Percentiles rank a stretch among this genome's conserved stretches.
Evolutionary conservation across 2,329 filamentous ascomycete genomes (phyloP).

Genomic region (Colletotrichum trifolii): DNA sequence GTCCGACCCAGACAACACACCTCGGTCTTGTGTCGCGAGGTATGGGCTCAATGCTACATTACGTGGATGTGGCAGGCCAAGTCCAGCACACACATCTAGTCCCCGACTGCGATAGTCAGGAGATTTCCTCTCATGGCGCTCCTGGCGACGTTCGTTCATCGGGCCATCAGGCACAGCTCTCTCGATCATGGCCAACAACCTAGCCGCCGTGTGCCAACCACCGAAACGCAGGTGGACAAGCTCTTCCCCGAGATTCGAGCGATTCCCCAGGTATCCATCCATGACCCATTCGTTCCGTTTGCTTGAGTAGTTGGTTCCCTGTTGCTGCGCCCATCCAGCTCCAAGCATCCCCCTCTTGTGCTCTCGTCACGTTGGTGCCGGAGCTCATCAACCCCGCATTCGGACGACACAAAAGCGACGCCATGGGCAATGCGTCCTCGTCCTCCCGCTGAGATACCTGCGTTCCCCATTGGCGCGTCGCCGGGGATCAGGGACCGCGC

Average conservation of each 20-base stretch:
- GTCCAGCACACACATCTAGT: too few species aligned
- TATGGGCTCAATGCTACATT: too few species aligned
- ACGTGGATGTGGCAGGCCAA: too few species aligned
- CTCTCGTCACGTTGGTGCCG: conserved; percentile 30
- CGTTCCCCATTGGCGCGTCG: conserved; percentile 23
- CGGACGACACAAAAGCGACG: conserved; percentile 33
- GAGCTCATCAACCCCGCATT: conserved; percentile 34
- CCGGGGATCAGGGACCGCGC: conserved; percentile 21
- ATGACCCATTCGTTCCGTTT: neutral
- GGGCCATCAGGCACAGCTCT: conserved; percentile 6
- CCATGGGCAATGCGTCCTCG: conserved; percentile 31
- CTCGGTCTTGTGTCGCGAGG: too few species aligned
- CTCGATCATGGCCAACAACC: neutral
- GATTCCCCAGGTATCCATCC: conserved; percentile 31
- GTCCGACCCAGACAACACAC: neutral
- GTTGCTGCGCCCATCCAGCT: neutral
- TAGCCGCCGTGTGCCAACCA: too few species aligned
- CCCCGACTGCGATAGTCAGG: conserved; percentile 12
- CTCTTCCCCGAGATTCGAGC: conserved; percentile 32
- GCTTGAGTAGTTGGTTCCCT: too few species aligned
- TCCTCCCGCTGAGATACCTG: conserved; percentile 11
- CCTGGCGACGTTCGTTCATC: conserved; percentile 20
- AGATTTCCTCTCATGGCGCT: conserved; percentile 21
- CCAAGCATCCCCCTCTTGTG: conserved; percentile 8
- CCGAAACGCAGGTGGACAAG: neutral